phyloP scores from a whole-genome alignment of 2,329 filamentous ascomycete genomes.

The Aspergillus quadricinctus region DNA sequence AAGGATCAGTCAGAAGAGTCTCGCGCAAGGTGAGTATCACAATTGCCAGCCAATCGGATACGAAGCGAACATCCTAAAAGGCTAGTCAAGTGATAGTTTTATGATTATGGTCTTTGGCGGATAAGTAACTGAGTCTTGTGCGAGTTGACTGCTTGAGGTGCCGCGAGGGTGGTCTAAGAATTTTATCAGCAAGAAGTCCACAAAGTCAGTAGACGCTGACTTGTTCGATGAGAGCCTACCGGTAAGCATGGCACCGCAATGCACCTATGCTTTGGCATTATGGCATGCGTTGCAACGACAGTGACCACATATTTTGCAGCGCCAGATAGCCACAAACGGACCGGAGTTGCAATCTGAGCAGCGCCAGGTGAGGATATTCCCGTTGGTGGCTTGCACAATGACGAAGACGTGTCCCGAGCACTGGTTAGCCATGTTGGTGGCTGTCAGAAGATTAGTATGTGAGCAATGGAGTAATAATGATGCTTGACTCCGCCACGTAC shows the following conservation, averaged over 20 bases:
- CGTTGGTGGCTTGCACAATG: conserved; percentile 39
- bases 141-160: not conserved
- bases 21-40: not conserved
- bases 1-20: not conserved
- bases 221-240: not conserved
- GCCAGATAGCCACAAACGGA: conserved; percentile 40
- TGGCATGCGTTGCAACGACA: conserved; percentile 40
- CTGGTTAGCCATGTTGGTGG: conserved; percentile 35
- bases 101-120: not conserved
- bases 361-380: conserved; percentile 41
- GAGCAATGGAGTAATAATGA: not conserved
- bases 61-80: not conserved
- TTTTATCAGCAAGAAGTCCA: not conserved
- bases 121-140: not conserved
- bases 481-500: conserved; percentile 1
- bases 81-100: not conserved
- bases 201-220: too few relatives aligned
- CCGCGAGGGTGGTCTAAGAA: not conserved
- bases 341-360: conserved; percentile 41
- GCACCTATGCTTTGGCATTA: conserved; percentile 30
- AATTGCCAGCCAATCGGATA: not conserved
- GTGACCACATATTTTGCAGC: conserved; percentile 40
- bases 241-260: not conserved
- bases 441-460: conserved; percentile 3
- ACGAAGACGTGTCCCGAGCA: conserved; percentile 37